Evolutionary conservation across 106 monocot genomes (phyloP), one percentile per base, ranked within the genome.

Genomic region (Cymbidium sinense): DNA sequence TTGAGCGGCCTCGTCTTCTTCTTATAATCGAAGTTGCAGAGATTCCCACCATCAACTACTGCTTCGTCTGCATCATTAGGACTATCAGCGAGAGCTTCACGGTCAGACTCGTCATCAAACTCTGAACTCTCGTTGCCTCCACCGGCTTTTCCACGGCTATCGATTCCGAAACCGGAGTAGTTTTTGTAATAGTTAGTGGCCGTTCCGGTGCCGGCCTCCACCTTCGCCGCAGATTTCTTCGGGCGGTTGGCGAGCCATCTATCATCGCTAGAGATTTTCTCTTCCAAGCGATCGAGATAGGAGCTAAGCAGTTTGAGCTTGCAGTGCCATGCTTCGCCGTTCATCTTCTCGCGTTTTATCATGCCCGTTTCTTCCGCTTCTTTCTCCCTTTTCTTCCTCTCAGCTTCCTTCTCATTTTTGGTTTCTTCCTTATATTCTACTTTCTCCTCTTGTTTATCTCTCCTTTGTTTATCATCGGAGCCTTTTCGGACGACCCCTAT

Each of bases 241-340:
- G n/a, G n/a, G n/a, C n/a, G n/a, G n/a, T n/a, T n/a, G n/a, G n/a
- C n/a, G n/a, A n/a, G n/a, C n/a, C n/a, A n/a, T 41, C 41, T 41
- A 41, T 41, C 41, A 41, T 9, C 2, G 37, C 23, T 4, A 17
- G 20, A 27, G 25, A n/a, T 47, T 15, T 0, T 2, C 1, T 47
- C 1, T 43, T 27, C 43, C 8, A 5, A 33, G 78, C 25, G 55
- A 39, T 41, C 29, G 77, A 54, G 51, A 81, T 85, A 87, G 50
- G 81, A 67, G 15, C 89, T 83, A 54, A 82, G 81, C 77, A 85
- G 87, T 13, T 74, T 52, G 72, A 89, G 83, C 39, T 91, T 92
- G 85, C 92, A 92, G 41, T 77, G 81, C 89, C 87, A 87, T 9
- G 82, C 81, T 50, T 87, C 85, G 3, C 88, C 91, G 77, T 86